Conservation (phyloP, 169 alveolate species). For the Plasmodium billcollinsi region DNA sequence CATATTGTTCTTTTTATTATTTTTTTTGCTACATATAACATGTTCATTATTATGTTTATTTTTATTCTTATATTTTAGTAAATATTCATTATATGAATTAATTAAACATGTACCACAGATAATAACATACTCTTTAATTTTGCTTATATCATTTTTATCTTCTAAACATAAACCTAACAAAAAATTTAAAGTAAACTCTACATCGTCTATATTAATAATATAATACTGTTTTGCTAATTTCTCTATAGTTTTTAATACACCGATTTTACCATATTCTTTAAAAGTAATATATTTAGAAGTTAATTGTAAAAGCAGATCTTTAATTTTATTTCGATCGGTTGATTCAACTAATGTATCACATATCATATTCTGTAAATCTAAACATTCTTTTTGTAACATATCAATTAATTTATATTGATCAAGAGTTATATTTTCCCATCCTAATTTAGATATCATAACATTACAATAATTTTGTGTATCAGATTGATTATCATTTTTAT, state of each 20-base stretch:
- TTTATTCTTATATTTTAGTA: slow-evolving; percentile 16
- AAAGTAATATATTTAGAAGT: slow-evolving; percentile 68
- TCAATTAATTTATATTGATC: slow-evolving; percentile 66
- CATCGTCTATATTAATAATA: slow-evolving; percentile 57
- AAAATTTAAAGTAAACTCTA: slow-evolving; percentile 64
- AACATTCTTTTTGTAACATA: slow-evolving; percentile 63
- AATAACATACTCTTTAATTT: slow-evolving; percentile 62
- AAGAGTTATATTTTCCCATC: slow-evolving; percentile 7
- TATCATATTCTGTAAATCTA: slow-evolving; percentile 62
- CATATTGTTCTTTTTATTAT: slow-evolving; percentile 7
- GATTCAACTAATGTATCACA: slow-evolving; percentile 34
- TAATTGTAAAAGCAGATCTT: slow-evolving; percentile 47
- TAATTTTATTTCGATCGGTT: slow-evolving; percentile 23
- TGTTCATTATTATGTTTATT: slow-evolving; percentile 1
- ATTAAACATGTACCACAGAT: slow-evolving; percentile 42
- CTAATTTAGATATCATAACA: slow-evolving; percentile 42
- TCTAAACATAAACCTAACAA: slow-evolving; percentile 73
- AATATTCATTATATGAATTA: slow-evolving; percentile 45
- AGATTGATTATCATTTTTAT: slow-evolving; percentile 27
- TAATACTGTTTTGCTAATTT: slow-evolving; percentile 20
- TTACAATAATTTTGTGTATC: slow-evolving; percentile 41
- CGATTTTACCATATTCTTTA: slow-evolving; percentile 75
- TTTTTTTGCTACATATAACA: slow-evolving; percentile 6
- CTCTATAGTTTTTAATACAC: slow-evolving; percentile 57
- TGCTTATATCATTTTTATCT: slow-evolving; percentile 50